phyloP scores from a whole-genome alignment of 129 eudicot genomes.

The Lactuca sativa region DNA sequence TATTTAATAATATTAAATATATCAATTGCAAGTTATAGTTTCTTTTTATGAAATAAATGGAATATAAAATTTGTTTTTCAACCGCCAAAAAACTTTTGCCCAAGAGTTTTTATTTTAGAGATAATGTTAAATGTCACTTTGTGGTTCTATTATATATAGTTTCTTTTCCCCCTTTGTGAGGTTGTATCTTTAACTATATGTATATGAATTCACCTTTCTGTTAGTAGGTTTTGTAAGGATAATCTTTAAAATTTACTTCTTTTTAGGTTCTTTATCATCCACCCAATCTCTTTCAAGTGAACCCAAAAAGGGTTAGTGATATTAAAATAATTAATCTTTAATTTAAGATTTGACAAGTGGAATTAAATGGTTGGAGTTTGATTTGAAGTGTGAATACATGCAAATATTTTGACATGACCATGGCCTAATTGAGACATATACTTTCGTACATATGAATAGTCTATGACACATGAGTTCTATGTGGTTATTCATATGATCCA shows the following conservation, averaged over 20 bases:
- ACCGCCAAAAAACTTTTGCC: conserved; percentile 25
- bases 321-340: conserved; percentile 14
- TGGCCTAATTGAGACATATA: conserved; percentile 17
- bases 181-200: conserved; percentile 26
- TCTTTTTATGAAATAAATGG: not conserved
- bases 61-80: conserved; percentile 25
- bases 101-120: conserved; percentile 28
- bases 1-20: no score
- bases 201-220: conserved; percentile 23
- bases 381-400: conserved; percentile 22
- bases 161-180: conserved; percentile 20
- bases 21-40: not conserved
- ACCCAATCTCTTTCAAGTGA: conserved; percentile 18
- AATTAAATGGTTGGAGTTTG: conserved; percentile 17
- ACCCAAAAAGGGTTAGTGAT: conserved; percentile 9
- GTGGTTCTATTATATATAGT: conserved; percentile 10
- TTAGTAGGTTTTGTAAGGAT: conserved; percentile 29
- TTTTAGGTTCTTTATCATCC: conserved; percentile 29
- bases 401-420: conserved; percentile 24
- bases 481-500: not conserved
- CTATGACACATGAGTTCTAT: conserved; percentile 1
- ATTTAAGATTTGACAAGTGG: conserved; percentile 25
- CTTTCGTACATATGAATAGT: not conserved
- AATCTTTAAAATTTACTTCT: conserved; percentile 29
- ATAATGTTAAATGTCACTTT: conserved; percentile 37